Percentiles rank a stretch among this genome's conserved stretches.
phyloP scores from a whole-genome alignment of 2,329 filamentous ascomycete genomes.

The Alternaria alternata region DNA sequence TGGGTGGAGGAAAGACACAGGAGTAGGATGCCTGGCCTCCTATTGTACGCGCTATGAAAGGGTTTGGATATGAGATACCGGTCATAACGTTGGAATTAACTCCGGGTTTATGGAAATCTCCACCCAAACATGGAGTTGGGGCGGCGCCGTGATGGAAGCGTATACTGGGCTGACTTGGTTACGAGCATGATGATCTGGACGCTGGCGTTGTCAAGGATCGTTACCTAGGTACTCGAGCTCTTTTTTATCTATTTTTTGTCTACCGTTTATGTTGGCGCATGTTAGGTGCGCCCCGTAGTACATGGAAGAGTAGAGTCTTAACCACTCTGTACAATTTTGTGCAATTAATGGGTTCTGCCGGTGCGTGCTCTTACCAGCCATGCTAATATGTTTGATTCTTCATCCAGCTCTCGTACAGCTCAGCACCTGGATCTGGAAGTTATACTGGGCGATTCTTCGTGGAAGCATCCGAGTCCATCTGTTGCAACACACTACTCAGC shows the following conservation, averaged over 20 bases:
- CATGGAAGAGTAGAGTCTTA: neutral
- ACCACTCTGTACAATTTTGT: neutral
- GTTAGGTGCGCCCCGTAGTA: neutral
- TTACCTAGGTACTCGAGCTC: neutral
- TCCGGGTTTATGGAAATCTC: neutral
- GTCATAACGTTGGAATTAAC: neutral
- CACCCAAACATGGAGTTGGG: neutral
- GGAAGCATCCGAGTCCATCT: neutral
- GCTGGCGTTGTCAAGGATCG: neutral
- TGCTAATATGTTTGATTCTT: neutral
- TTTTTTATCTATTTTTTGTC: neutral
- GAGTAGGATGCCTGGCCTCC: constrained; percentile 26
- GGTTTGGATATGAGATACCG: constrained; percentile 8
- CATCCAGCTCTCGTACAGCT: neutral
- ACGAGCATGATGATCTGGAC: constrained; percentile 2
- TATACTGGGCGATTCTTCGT: neutral
- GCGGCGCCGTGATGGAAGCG: neutral
- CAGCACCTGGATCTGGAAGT: neutral
- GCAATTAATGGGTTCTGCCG: neutral
- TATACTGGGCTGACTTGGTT: constrained; percentile 1
- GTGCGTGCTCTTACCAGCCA: neutral
- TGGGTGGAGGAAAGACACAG: constrained; percentile 66
- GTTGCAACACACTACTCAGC: neutral
- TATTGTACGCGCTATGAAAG: constrained; percentile 6
- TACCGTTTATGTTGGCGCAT: neutral